phyloP scores from a whole-genome alignment of 768 basidiomycete species.

The Amanita rimosa region DNA sequence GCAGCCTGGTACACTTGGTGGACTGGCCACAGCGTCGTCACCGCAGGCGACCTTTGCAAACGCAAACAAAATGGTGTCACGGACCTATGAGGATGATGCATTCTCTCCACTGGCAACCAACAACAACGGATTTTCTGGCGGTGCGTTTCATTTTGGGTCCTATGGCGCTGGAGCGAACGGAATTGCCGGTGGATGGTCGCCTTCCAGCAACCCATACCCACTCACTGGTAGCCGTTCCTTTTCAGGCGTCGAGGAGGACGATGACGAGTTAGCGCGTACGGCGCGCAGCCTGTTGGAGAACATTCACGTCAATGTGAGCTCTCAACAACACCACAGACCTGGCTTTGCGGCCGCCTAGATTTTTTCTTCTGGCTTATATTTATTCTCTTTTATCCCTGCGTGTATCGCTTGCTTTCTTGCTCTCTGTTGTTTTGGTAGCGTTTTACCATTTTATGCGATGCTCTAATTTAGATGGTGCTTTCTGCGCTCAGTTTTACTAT shows the following conservation, averaged over 20 bases:
- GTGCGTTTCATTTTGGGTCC: neutral
- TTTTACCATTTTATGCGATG: neutral
- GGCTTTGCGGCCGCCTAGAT: slow-evolving; percentile 5
- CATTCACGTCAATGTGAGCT: slow-evolving; percentile 3
- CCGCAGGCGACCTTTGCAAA: neutral
- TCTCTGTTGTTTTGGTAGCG: slow-evolving; percentile 6
- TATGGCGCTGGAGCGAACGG: neutral
- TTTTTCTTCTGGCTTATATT: slow-evolving; percentile 1
- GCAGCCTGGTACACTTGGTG: neutral
- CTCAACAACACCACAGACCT: slow-evolving; percentile 4
- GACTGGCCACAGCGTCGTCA: neutral
- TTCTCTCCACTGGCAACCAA: neutral
- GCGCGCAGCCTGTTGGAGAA: slow-evolving; percentile 4
- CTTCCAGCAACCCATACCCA: neutral
- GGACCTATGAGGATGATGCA: slow-evolving; percentile 4
- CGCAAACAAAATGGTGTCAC: neutral
- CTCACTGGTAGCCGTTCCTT: neutral
- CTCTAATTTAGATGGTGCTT: slow-evolving; percentile 2
- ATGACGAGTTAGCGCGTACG: slow-evolving; percentile 1
- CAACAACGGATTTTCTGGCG: neutral
- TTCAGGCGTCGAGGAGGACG: neutral
- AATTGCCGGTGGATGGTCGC: neutral
- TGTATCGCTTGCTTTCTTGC: slow-evolving; percentile 4
- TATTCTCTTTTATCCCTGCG: neutral
- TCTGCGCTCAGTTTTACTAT: neutral